A percentile compares a stretch with the other conserved stretches of the same genome.
Conservation (phyloP, 108 stramenopile genomes). For the Cylindrotheca fusiformis region DNA sequence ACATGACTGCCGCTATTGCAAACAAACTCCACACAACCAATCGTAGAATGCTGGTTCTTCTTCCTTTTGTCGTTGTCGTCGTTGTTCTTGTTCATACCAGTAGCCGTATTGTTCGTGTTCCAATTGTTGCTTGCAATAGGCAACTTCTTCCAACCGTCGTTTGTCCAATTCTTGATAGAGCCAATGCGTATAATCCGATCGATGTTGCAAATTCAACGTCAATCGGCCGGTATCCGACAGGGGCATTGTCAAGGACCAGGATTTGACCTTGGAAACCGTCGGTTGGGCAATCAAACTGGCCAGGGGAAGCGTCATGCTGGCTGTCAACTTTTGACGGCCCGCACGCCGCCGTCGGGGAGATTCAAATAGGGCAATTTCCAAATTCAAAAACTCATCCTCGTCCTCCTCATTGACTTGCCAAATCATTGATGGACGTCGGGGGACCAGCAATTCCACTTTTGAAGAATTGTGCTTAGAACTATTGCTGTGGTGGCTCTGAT, state of each 20-base stretch:
- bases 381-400: slow-evolving; percentile 8
- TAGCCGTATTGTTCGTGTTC: neutral
- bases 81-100: neutral
- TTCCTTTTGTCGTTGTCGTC: slow-evolving; percentile 4
- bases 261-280: slow-evolving; percentile 7
- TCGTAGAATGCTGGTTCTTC: neutral
- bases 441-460: neutral
- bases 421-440: slow-evolving; percentile 10
- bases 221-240: slow-evolving; percentile 14
- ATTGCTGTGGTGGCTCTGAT: slow-evolving; percentile 2
- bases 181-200: slow-evolving; percentile 54
- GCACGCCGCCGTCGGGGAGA: neutral
- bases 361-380: slow-evolving; percentile 32
- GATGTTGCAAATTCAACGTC: slow-evolving; percentile 21
- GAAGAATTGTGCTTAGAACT: slow-evolving; percentile 1
- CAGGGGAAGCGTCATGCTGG: slow-evolving; percentile 27
- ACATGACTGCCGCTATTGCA: neutral
- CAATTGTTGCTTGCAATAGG: neutral
- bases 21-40: slow-evolving; percentile 19
- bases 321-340: slow-evolving; percentile 9
- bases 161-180: slow-evolving; percentile 36
- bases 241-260: slow-evolving; percentile 25
- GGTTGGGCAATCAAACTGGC: slow-evolving; percentile 31
- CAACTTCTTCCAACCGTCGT: slow-evolving; percentile 27
- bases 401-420: slow-evolving; percentile 7